These are phyloP conservation scores for Epichloe typhina DNA, from an alignment of 2,329 filamentous ascomycete species.

Conservation along the genomic window DNA sequence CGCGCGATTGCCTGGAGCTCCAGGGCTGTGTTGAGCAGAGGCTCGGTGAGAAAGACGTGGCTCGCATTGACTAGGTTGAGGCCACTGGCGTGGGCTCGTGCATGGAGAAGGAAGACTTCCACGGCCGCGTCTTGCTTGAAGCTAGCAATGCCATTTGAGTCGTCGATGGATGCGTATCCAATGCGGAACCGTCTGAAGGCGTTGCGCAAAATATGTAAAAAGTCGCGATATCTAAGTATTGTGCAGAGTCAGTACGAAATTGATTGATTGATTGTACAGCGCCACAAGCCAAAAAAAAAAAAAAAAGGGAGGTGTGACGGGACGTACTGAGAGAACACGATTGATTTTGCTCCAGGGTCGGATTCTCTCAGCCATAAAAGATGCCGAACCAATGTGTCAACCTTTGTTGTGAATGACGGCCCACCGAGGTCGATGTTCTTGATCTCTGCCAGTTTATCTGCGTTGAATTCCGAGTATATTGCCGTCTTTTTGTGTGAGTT, in stretches of 20 bases:
- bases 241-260: neutral
- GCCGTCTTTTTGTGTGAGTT: constrained; percentile 20
- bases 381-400: constrained; percentile 72
- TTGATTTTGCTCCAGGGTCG: constrained; percentile 77
- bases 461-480: constrained; percentile 70
- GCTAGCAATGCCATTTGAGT: constrained; percentile 51
- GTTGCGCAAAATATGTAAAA: constrained; percentile 57
- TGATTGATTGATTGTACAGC: too few species aligned
- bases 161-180: constrained; percentile 57
- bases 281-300: neutral
- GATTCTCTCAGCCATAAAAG: constrained; percentile 72
- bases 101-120: constrained; percentile 82
- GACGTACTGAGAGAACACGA: constrained; percentile 74
- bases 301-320: neutral
- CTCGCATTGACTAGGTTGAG: constrained; percentile 87
- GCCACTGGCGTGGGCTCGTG: constrained; percentile 75
- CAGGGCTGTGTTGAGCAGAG: constrained; percentile 81
- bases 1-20: constrained; percentile 92
- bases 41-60: constrained; percentile 90
- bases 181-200: constrained; percentile 65
- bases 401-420: constrained; percentile 74
- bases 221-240: constrained; percentile 50
- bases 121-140: constrained; percentile 64
- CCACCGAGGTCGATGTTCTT: constrained; percentile 63
- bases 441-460: constrained; percentile 62